These are phyloP conservation scores for Trypanosoma cruzi DNA, from an alignment of 208 protist species.

Conservation along the genomic window DNA sequence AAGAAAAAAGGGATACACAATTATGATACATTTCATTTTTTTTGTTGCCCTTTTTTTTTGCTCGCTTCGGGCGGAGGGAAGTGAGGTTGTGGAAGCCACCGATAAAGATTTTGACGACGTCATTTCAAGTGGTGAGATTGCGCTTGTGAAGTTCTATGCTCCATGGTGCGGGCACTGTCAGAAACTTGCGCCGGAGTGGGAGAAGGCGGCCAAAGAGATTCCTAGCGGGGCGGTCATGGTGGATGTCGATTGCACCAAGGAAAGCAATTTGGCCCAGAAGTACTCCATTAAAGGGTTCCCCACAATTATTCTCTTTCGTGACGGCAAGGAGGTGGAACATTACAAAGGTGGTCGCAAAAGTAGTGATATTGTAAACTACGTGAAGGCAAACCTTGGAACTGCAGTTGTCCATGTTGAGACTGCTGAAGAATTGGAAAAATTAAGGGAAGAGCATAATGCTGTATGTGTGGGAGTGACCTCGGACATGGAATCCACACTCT, in stretches of 20 bases:
- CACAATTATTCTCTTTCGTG: constrained; percentile 83
- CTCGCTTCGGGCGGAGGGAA: constrained; percentile 16
- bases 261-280: constrained; percentile 49
- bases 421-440: constrained; percentile 57
- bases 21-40: constrained; percentile 22
- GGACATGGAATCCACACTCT: constrained; percentile 36
- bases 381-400: constrained; percentile 59
- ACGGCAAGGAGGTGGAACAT: constrained; percentile 53
- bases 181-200: constrained; percentile 88
- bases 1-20: constrained; percentile 8
- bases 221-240: constrained; percentile 55
- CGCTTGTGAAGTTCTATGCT: constrained; percentile 94
- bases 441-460: constrained; percentile 46
- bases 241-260: constrained; percentile 86
- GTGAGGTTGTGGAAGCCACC: constrained; percentile 57
- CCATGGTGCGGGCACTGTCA: constrained; percentile 97
- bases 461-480: constrained; percentile 63
- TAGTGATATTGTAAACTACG: constrained; percentile 56
- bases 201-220: constrained; percentile 65
- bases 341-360: constrained; percentile 75
- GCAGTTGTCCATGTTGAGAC: constrained; percentile 35
- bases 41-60: constrained; percentile 27
- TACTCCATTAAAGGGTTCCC: constrained; percentile 85
- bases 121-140: constrained; percentile 46
- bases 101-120: constrained; percentile 66